Evolutionary conservation across 495 filamentous ascomycete genomes (phyloP), one percentile per base, ranked within the genome.

Genomic region (Massariosphaeria phaeospora): DNA sequence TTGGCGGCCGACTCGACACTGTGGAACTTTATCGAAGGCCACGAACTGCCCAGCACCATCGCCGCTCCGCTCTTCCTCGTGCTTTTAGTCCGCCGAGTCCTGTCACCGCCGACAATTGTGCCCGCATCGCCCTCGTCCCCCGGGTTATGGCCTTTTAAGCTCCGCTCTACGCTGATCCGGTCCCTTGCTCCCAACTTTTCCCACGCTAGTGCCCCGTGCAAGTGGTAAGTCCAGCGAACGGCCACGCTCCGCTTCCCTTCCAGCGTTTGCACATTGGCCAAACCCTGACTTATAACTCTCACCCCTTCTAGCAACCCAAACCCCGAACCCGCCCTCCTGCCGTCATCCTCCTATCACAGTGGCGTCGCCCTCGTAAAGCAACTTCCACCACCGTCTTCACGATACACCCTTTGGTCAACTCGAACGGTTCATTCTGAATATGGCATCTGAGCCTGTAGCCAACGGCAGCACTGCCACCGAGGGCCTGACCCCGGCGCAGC

Each of bases 401-500:
- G 43, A 55, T 25, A 33, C 42, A 39, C 57, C 50, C 57, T 42
- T 59, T 61, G 57, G 57, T 46, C 29, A 44, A 51, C 24, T 55
- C 51, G 43, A 49, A 55, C 50, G 48, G 57, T 30, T 47, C 47
- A 63, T 60, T 52, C 55, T 40, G 59, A 67, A 45, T 48, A 80
- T 79, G 76, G 69, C 75, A 62, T 64, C 76, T 36, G 73, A 80
- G 64, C 50, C 66, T 24, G 62, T 71, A 40, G 66, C 63, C 38
- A 63, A 51, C 43, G 35, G 48, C 25, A 43, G 51, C 23, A 50
- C 59, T 49, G 39, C 62, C 17, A 13, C 47, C 29, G 63, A 66
- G 46, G 54, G 46, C 26, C 29, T 56, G 41, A 59, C 82, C 42
- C 74, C 86, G 29, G 91, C 90, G 20, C 83, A 88, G 62, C 79